Conservation (phyloP, 345 rosid species). For the Euphorbia peplus region DNA sequence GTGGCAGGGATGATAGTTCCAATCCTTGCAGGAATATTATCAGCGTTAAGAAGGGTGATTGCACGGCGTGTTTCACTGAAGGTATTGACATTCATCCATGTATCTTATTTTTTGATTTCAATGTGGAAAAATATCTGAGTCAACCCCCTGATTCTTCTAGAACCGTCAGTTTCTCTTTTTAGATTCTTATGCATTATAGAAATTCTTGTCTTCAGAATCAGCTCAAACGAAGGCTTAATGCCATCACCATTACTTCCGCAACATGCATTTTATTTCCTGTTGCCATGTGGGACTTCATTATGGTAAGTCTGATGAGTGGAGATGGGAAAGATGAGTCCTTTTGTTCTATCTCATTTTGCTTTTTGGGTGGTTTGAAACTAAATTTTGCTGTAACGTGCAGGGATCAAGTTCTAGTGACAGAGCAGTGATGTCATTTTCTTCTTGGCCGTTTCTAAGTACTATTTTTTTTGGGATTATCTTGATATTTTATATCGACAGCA, state of each 20-base stretch:
- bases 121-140: constrained; percentile 1
- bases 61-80: constrained; percentile 92
- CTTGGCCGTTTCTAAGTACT: constrained; percentile 84
- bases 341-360: constrained; percentile 4
- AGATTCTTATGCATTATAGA: neutral
- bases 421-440: constrained; percentile 66
- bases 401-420: constrained; percentile 60
- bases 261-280: constrained; percentile 91
- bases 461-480: constrained; percentile 72
- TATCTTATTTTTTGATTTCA: neutral
- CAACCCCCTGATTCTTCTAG: neutral
- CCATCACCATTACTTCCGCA: constrained; percentile 79
- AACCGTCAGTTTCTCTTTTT: neutral
- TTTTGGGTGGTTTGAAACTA: constrained; percentile 20
- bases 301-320: constrained; percentile 45
- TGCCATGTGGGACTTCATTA: constrained; percentile 96
- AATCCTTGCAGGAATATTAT: constrained; percentile 87
- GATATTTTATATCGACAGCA: constrained; percentile 80
- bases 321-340: constrained; percentile 3
- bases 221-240: constrained; percentile 86
- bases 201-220: constrained; percentile 54
- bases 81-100: constrained; percentile 39
- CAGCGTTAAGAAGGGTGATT: constrained; percentile 89
- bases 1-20: constrained; percentile 76
- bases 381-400: constrained; percentile 40